A percentile compares a stretch with the other conserved stretches of the same genome.
Conservation (phyloP, 768 basidiomycete genomes). For the Neoboletus magnificus region DNA sequence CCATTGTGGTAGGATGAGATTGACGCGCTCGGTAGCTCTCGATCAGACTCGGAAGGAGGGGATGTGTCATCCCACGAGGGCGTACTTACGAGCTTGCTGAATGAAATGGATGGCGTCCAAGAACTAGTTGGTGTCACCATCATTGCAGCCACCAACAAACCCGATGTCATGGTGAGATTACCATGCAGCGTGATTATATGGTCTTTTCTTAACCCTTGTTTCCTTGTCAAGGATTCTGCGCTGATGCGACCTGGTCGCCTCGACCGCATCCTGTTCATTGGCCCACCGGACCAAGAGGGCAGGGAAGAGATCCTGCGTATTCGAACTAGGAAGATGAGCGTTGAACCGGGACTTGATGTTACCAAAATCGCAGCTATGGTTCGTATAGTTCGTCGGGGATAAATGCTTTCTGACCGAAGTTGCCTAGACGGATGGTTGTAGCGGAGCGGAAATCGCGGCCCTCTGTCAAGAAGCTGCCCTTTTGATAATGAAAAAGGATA, state of each 20-base stretch:
- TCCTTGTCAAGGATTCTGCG: conserved; percentile 72
- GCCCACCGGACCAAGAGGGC: conserved; percentile 79
- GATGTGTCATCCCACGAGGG: conserved; percentile 69
- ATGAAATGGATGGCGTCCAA: conserved; percentile 99
- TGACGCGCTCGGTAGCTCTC: conserved; percentile 84
- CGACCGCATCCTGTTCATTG: conserved; percentile 92
- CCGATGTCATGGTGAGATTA: conserved; percentile 77
- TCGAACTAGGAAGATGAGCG: conserved; percentile 73
- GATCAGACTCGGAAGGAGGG: conserved; percentile 54
- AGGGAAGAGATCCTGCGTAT: conserved; percentile 85
- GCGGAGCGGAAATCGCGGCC: conserved; percentile 89
- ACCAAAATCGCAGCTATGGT: conserved; percentile 69
- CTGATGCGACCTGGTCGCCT: conserved; percentile 92
- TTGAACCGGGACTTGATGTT: conserved; percentile 68
- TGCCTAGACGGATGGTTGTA: conserved; percentile 85
- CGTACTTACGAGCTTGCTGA: conserved; percentile 87
- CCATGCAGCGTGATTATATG: neutral
- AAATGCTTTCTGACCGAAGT: conserved; percentile 3
- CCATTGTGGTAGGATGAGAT: conserved; percentile 79
- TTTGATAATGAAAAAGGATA: conserved; percentile 84
- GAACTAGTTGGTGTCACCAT: conserved; percentile 93
- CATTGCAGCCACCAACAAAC: conserved; percentile 93
- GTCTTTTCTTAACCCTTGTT: neutral
- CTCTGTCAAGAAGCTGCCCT: conserved; percentile 97
- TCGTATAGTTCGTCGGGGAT: neutral